Evolutionary conservation across 768 basidiomycete species (phyloP), one percentile per base, ranked within the genome.

Genomic region (Pleurotus sapidus): DNA sequence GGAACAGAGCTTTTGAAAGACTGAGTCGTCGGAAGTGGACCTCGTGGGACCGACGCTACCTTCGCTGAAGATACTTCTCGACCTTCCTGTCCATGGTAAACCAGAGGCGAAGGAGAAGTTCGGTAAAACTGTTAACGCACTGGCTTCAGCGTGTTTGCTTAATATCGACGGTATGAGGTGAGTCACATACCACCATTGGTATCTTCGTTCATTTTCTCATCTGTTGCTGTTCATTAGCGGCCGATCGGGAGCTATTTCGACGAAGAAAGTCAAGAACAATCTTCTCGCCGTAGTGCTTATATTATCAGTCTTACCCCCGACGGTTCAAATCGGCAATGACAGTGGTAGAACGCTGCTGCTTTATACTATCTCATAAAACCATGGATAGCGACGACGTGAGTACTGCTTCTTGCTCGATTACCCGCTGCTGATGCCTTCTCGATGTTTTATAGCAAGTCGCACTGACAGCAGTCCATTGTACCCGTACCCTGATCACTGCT

Each of bases 151-250:
- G 0, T 94, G 92, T 65, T 72, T 98, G 34, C 74, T 87, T 48
- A 91, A 96, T 65, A 79, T 98, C 20, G 95, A 98, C 65, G 91
- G 88, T 59, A 94, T 97, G 89, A 83, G 94, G 94, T 94, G 50
- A 59, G 86, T 61, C 18, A 14, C 12, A n/a, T n/a, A n/a, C n/a
- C n/a, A 38, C 12, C 37, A 2, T 38, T 15, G 2, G 57, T 46
- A 38, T 6, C 7, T 20, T 46, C 27, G 49, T 60, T 40, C 15
- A 43, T 47, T 46, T 54, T 25, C 7, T 48, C 34, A 4, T 27
- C 45, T 48, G 34, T 49, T 23, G 20, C 23, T 18, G 47, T n/a
- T 60, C 55, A 53, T 17, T 60, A 96, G 95, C 39, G 90, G 91
- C 8, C 87, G 96, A 47, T 79, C 86, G 58, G 95, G 94, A 0